phyloP scores from a whole-genome alignment of 129 eudicot species.

The Centaurea solstitialis region DNA sequence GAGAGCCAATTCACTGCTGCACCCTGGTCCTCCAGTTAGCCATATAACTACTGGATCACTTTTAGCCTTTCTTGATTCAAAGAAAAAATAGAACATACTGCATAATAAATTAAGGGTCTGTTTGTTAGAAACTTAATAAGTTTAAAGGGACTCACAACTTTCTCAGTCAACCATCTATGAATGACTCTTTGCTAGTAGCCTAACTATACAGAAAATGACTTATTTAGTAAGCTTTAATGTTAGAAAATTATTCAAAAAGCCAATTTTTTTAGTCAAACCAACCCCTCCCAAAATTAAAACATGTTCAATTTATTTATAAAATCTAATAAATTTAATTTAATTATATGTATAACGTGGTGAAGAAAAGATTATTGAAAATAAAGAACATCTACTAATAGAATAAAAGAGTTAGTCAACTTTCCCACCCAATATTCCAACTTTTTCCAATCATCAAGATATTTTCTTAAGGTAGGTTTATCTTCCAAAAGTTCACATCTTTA shows the following conservation, averaged over 20 bases:
- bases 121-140: too few relatives aligned
- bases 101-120: neutral
- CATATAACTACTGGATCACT: conserved; percentile 86
- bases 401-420: conserved; percentile 22
- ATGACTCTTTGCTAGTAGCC: too few relatives aligned
- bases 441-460: conserved; percentile 22
- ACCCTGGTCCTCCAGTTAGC: conserved; percentile 96
- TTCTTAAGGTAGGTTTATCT: conserved; percentile 21
- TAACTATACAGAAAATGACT: too few relatives aligned
- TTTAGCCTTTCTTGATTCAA: conserved; percentile 66
- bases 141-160: neutral
- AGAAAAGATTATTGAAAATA: neutral
- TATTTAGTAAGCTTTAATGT: too few relatives aligned
- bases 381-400: conserved; percentile 20
- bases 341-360: neutral
- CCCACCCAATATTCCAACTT: conserved; percentile 34
- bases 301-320: too few relatives aligned
- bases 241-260: too few relatives aligned
- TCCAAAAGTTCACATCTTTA: conserved; percentile 8
- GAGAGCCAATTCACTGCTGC: conserved; percentile 80
- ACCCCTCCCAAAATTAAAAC: neutral
- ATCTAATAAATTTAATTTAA: neutral
- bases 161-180: too few relatives aligned
- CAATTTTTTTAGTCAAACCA: neutral
- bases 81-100: conserved; percentile 97